Evolutionary conservation across 306 rosid genomes (phyloP).

Genomic region (Alnus rubra): DNA sequence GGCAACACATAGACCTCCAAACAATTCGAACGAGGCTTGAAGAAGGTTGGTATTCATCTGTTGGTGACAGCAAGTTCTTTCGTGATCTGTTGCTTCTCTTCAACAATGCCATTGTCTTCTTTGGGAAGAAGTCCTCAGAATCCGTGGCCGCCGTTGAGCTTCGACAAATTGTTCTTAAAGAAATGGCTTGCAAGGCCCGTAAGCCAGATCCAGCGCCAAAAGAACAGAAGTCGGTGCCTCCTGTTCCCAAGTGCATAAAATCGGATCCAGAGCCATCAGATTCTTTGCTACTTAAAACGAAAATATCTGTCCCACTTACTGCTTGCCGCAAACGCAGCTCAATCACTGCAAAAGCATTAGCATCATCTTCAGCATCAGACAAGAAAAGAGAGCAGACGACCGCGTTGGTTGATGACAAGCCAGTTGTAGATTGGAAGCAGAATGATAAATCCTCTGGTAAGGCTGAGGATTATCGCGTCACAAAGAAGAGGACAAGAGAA

Average conservation of each 20-base stretch:
- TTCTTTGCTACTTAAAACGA: slow-evolving; percentile 26
- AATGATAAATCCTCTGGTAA: slow-evolving; percentile 23
- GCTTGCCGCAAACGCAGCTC: slow-evolving; percentile 44
- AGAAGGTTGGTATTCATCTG: slow-evolving; percentile 26
- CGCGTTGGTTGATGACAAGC: slow-evolving; percentile 14
- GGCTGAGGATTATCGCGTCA: slow-evolving; percentile 15
- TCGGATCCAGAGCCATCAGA: slow-evolving; percentile 23
- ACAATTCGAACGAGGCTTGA: slow-evolving; percentile 29
- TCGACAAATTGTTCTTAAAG: slow-evolving; percentile 22
- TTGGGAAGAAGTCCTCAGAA: slow-evolving; percentile 18
- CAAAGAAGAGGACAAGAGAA: slow-evolving; percentile 29
- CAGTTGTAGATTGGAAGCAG: slow-evolving; percentile 27
- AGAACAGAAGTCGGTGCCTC: background rate
- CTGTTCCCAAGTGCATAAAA: background rate
- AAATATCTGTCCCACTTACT: slow-evolving; percentile 29
- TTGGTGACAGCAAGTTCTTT: slow-evolving; percentile 24
- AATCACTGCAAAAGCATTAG: slow-evolving; percentile 34
- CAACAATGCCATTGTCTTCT: slow-evolving; percentile 29
- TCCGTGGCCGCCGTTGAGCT: slow-evolving; percentile 26
- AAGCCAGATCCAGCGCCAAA: slow-evolving; percentile 15
- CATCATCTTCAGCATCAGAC: slow-evolving; percentile 30
- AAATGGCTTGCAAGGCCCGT: slow-evolving; percentile 10
- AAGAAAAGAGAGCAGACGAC: slow-evolving; percentile 18
- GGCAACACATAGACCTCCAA: slow-evolving; percentile 31
- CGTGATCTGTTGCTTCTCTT: slow-evolving; percentile 30